Percentiles rank a stretch among this genome's conserved stretches.
Evolutionary conservation across 805 yeast species (phyloP).

Genomic region (Starmerella floricola): DNA sequence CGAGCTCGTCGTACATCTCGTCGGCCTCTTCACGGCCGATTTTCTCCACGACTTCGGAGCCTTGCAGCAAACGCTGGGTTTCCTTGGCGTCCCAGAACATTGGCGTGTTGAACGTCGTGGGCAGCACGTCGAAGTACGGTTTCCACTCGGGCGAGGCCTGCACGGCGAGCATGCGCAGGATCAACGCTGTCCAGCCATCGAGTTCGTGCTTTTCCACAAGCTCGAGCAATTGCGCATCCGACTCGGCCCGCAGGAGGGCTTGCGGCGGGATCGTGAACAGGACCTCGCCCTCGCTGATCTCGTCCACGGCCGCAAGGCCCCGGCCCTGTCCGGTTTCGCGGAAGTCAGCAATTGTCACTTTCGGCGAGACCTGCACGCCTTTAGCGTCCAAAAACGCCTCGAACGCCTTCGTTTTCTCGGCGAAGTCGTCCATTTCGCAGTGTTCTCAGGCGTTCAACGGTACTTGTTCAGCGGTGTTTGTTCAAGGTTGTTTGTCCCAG

Average conservation of each 20-base stretch:
- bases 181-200: constrained; percentile 67
- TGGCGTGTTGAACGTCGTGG: constrained; percentile 48
- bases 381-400: constrained; percentile 34
- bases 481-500: too few species aligned
- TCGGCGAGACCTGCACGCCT: constrained; percentile 42
- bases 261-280: constrained; percentile 59
- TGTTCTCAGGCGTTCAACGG: too few species aligned
- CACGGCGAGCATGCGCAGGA: constrained; percentile 56
- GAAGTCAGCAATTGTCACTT: constrained; percentile 49
- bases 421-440: constrained; percentile 21
- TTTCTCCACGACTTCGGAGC: constrained; percentile 58
- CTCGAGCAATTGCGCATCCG: constrained; percentile 25
- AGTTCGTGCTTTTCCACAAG: constrained; percentile 27
- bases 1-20: constrained; percentile 41
- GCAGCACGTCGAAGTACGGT: constrained; percentile 61
- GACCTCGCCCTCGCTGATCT: constrained; percentile 49
- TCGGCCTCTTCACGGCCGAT: constrained; percentile 61
- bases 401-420: constrained; percentile 33
- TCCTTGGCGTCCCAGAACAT: constrained; percentile 73
- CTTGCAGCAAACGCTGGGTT: constrained; percentile 39
- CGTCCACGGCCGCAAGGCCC: constrained; percentile 54
- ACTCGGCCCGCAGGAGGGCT: constrained; percentile 46
- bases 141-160: constrained; percentile 48
- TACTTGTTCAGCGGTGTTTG: too few species aligned
- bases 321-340: constrained; percentile 57